A percentile compares a stretch with the other conserved stretches of the same genome.
These are phyloP conservation scores for Debaryomyces maramus DNA, from an alignment of 805 yeast genomes.

Conservation along the genomic window DNA sequence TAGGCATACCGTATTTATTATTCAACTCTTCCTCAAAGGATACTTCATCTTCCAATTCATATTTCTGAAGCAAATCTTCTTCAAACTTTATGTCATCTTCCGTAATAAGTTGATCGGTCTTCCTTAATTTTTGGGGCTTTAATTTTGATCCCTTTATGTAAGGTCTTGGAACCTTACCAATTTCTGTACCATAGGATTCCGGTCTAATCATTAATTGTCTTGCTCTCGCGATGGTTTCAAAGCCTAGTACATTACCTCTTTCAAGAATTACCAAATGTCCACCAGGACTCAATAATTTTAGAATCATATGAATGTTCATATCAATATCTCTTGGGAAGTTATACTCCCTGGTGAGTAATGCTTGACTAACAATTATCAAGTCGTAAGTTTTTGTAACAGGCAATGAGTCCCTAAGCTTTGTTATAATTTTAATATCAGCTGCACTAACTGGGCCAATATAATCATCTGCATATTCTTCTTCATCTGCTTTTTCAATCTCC, in stretches of 20 bases:
- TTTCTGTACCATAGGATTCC: constrained; percentile 55
- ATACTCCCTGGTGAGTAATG: constrained; percentile 58
- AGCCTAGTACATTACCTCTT: constrained; percentile 87
- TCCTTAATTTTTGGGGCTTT: constrained; percentile 39
- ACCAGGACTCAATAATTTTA: constrained; percentile 66
- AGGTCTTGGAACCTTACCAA: constrained; percentile 69
- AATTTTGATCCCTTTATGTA: constrained; percentile 52
- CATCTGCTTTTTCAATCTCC: constrained; percentile 9
- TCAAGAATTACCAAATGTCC: constrained; percentile 82
- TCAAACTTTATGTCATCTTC: constrained; percentile 37
- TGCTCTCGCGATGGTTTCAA: constrained; percentile 86
- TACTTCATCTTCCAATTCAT: constrained; percentile 22
- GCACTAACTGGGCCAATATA: constrained; percentile 54
- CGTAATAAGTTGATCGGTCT: constrained; percentile 36
- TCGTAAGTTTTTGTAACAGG: constrained; percentile 65
- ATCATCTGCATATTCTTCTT: constrained; percentile 14
- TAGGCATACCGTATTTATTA: constrained; percentile 42
- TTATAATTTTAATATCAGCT: constrained; percentile 50
- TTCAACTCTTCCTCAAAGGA: constrained; percentile 32
- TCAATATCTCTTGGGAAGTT: constrained; percentile 77
- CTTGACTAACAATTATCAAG: constrained; percentile 80
- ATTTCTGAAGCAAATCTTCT: constrained; percentile 26
- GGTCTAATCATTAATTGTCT: constrained; percentile 90
- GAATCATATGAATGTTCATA: constrained; percentile 55
- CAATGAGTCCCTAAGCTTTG: constrained; percentile 54